Evolutionary conservation across 169 alveolate species (phyloP).

Genomic region (Theileria equi): DNA sequence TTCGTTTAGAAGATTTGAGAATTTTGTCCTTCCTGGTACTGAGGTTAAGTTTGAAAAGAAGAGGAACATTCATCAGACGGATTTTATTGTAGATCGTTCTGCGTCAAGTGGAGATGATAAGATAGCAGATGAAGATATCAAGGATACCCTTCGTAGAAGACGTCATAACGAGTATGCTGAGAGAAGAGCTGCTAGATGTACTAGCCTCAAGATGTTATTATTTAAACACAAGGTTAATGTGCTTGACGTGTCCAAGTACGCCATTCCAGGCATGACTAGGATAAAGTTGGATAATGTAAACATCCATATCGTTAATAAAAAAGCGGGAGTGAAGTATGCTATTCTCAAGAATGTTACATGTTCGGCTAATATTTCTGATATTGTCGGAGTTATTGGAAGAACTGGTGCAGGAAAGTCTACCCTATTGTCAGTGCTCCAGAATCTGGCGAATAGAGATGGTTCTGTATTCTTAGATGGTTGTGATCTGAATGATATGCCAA

Average conservation of each 20-base stretch:
- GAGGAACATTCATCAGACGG: conserved; percentile 1
- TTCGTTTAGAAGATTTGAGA: background rate
- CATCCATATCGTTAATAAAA: background rate
- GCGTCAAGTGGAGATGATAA: too few relatives aligned
- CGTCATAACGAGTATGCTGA: too few relatives aligned
- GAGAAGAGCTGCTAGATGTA: too few relatives aligned
- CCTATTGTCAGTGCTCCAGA: conserved; percentile 38
- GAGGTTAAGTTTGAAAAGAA: conserved; percentile 3
- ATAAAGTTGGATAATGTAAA: background rate
- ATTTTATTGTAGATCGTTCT: conserved; percentile 7
- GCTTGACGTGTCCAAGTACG: background rate
- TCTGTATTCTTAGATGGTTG: conserved; percentile 56
- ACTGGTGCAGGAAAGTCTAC: conserved; percentile 66
- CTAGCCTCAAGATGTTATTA: background rate
- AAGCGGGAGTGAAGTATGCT: background rate
- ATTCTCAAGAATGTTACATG: conserved; percentile 24
- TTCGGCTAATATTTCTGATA: conserved; percentile 23
- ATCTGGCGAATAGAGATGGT: conserved; percentile 27
- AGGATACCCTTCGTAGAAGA: too few relatives aligned
- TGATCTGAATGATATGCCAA: conserved; percentile 42
- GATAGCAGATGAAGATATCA: too few relatives aligned
- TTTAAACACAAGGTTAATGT: background rate
- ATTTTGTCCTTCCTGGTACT: conserved; percentile 6
- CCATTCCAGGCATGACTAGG: conserved; percentile 4
- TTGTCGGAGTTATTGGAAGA: conserved; percentile 55